These are phyloP conservation scores for Acanthamoeba culbertsoni DNA, from an alignment of 208 protist species.

Conservation along the genomic window DNA sequence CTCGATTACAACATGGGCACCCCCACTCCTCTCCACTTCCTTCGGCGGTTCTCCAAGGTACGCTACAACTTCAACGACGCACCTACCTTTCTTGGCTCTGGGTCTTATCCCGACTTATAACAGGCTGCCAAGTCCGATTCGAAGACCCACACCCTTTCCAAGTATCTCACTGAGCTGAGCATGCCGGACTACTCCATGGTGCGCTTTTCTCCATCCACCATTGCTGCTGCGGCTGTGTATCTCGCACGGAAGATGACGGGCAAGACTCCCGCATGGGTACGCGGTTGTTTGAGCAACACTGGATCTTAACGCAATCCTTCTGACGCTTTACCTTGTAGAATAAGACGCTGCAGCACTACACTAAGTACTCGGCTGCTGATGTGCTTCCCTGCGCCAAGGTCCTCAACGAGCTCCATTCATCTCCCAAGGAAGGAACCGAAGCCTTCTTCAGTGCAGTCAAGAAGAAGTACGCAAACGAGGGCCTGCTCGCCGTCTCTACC, in stretches of 20 bases:
- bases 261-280: slow-evolving; percentile 44
- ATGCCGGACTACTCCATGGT: slow-evolving; percentile 71
- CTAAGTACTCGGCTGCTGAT: neutral
- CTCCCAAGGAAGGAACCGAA: neutral
- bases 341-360: slow-evolving; percentile 46
- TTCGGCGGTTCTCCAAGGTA: slow-evolving; percentile 57
- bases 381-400: neutral
- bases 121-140: neutral
- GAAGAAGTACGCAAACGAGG: slow-evolving; percentile 54
- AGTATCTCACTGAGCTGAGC: slow-evolving; percentile 72
- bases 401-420: slow-evolving; percentile 22
- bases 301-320: too few relatives aligned
- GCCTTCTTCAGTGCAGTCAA: neutral
- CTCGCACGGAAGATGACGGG: slow-evolving; percentile 57
- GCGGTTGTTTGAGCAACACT: neutral
- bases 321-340: neutral
- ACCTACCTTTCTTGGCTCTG: neutral
- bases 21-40: slow-evolving; percentile 52
- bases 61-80: neutral
- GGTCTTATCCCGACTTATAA: neutral
- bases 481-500: neutral
- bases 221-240: slow-evolving; percentile 76
- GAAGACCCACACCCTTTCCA: slow-evolving; percentile 48
- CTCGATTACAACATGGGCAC: slow-evolving; percentile 37
- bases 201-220: slow-evolving; percentile 69